Conservation (phyloP, 1,139 yeast genomes). For the Lizanozyma gosingica region DNA sequence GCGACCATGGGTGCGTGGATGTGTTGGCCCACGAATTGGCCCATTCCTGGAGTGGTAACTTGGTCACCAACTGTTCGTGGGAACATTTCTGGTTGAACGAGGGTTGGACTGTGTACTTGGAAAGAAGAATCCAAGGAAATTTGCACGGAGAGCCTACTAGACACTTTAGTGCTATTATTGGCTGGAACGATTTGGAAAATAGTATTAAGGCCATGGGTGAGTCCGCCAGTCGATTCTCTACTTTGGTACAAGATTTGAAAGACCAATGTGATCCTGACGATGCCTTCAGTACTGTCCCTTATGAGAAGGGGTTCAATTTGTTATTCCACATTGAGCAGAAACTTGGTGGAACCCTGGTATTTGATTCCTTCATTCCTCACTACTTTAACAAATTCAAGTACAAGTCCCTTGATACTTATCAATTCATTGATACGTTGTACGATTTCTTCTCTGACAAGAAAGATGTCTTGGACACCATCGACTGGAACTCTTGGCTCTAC, state of each 20-base stretch:
- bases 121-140: conserved; percentile 71
- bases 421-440: conserved; percentile 68
- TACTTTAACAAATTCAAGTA: conserved; percentile 66
- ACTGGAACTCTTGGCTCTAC: conserved; percentile 81
- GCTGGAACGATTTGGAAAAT: conserved; percentile 75
- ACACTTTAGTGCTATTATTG: conserved; percentile 77
- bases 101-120: conserved; percentile 93
- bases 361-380: conserved; percentile 72
- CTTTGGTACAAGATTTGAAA: conserved; percentile 60
- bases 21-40: conserved; percentile 91
- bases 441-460: conserved; percentile 46
- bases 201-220: conserved; percentile 56
- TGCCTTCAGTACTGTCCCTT: conserved; percentile 80
- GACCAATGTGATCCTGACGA: conserved; percentile 77
- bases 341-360: conserved; percentile 52
- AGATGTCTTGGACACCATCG: conserved; percentile 51
- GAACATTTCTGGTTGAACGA: conserved; percentile 93
- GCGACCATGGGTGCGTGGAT: conserved; percentile 79
- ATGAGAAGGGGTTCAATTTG: conserved; percentile 83
- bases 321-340: conserved; percentile 63
- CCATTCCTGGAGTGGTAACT: conserved; percentile 87
- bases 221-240: conserved; percentile 45
- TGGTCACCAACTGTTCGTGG: conserved; percentile 87
- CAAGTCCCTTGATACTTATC: conserved; percentile 69
- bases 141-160: conserved; percentile 71